These are phyloP conservation scores for Moesziomyces antarcticus DNA, from an alignment of 1,284 basidiomycete genomes.

Conservation along the genomic window DNA sequence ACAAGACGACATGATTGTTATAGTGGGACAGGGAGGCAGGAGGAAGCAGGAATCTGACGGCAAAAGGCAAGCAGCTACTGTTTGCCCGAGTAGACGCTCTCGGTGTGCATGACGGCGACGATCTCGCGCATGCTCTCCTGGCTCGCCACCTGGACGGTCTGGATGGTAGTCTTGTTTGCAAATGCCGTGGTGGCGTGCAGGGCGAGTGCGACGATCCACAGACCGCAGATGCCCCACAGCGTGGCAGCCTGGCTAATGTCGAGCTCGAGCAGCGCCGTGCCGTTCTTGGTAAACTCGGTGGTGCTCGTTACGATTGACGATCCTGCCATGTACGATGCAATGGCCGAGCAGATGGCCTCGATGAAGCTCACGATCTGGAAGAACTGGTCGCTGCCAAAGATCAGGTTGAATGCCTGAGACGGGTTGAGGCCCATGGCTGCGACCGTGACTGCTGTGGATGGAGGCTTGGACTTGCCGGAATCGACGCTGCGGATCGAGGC, in stretches of 20 bases:
- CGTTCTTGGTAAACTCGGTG: conserved; percentile 17
- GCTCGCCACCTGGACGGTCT: conserved; percentile 40
- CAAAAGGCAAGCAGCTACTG: conserved; percentile 1
- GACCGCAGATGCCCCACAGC: conserved; percentile 44
- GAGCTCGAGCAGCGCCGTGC: conserved; percentile 25
- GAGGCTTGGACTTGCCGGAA: conserved; percentile 15
- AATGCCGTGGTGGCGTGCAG: conserved; percentile 41
- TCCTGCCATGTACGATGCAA: conserved; percentile 44
- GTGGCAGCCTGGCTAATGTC: conserved; percentile 46
- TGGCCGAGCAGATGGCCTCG: conserved; percentile 42
- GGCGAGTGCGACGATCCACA: conserved; percentile 37
- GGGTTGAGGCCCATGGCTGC: conserved; percentile 34
- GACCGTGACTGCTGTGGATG: conserved; percentile 20
- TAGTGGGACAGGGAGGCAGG: too few relatives aligned
- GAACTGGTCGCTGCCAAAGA: conserved; percentile 45
- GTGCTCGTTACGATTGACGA: conserved; percentile 24
- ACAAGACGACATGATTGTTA: not conserved
- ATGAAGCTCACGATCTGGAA: conserved; percentile 45
- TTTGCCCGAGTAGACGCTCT: conserved; percentile 40
- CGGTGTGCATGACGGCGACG: conserved; percentile 45
- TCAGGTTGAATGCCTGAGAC: conserved; percentile 37
- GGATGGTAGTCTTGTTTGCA: conserved; percentile 40
- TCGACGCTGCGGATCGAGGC: conserved; percentile 13
- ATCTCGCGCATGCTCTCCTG: conserved; percentile 42
- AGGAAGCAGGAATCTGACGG: not conserved